A percentile compares a stretch with the other conserved stretches of the same genome.
Evolutionary conservation across 345 rosid genomes (phyloP).

Genomic region (Eucalyptus albens): DNA sequence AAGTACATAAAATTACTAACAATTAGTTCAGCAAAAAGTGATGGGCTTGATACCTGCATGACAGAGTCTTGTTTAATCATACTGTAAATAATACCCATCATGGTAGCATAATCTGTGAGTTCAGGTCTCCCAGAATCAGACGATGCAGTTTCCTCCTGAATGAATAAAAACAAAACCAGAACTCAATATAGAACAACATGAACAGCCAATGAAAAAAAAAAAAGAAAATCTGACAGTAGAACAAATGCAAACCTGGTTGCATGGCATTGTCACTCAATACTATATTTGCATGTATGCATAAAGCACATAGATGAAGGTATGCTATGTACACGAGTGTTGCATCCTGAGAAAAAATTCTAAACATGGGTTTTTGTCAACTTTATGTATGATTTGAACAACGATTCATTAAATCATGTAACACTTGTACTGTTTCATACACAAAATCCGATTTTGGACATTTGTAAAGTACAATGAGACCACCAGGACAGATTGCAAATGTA

Average conservation of each 20-base stretch:
- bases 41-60: constrained; percentile 51
- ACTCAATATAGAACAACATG: background rate
- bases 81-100: constrained; percentile 50
- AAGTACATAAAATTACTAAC: background rate
- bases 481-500: background rate
- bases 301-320: background rate
- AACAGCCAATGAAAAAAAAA: background rate
- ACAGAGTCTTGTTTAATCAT: constrained; percentile 65
- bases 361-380: background rate
- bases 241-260: background rate
- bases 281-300: background rate
- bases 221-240: background rate
- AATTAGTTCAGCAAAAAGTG: background rate
- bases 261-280: background rate
- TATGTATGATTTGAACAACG: background rate
- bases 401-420: background rate
- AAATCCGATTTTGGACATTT: background rate
- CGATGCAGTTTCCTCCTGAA: constrained; percentile 13
- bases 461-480: background rate
- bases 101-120: constrained; percentile 29
- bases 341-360: background rate
- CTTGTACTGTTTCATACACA: background rate
- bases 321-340: background rate
- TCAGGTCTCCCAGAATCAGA: constrained; percentile 7
- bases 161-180: background rate